Conservation (phyloP, 2,329 filamentous ascomycete species). For the Cryphonectria nitschkei region DNA sequence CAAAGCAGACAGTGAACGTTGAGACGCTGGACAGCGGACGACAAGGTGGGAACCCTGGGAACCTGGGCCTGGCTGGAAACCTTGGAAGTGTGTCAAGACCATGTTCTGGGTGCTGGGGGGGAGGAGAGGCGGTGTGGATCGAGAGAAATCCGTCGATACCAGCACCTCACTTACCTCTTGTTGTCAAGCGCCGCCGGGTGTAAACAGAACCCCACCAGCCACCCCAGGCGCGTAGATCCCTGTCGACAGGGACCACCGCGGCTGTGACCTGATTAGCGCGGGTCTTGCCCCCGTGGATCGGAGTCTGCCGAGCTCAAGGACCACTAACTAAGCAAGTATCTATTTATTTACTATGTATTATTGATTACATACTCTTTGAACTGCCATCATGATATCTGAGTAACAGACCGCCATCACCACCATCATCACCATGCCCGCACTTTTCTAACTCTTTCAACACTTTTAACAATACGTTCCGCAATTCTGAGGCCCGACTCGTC, state of each 20-base stretch:
- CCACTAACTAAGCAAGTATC: neutral
- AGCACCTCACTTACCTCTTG: neutral
- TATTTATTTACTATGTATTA: neutral
- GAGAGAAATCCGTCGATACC: neutral
- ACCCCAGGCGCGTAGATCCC: slow-evolving; percentile 12
- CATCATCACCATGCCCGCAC: no score
- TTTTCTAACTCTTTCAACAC: no score
- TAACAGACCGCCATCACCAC: no score
- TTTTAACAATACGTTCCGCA: neutral
- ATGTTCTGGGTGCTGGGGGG: neutral
- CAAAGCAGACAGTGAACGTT: neutral
- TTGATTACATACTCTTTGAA: neutral
- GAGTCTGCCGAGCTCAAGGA: neutral
- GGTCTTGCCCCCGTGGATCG: neutral
- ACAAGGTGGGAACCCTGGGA: neutral
- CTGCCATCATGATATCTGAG: no score
- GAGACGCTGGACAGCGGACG: neutral
- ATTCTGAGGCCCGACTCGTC: neutral
- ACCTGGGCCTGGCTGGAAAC: slow-evolving; percentile 5
- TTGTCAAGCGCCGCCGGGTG: neutral
- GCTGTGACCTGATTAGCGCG: slow-evolving; percentile 5
- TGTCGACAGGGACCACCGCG: slow-evolving; percentile 11
- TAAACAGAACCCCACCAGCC: slow-evolving; percentile 15
- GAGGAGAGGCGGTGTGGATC: slow-evolving; percentile 15
- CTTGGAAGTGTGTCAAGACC: slow-evolving; percentile 11